phyloP scores from a whole-genome alignment of 805 yeast genomes.

The Deakozyma indianensis region DNA sequence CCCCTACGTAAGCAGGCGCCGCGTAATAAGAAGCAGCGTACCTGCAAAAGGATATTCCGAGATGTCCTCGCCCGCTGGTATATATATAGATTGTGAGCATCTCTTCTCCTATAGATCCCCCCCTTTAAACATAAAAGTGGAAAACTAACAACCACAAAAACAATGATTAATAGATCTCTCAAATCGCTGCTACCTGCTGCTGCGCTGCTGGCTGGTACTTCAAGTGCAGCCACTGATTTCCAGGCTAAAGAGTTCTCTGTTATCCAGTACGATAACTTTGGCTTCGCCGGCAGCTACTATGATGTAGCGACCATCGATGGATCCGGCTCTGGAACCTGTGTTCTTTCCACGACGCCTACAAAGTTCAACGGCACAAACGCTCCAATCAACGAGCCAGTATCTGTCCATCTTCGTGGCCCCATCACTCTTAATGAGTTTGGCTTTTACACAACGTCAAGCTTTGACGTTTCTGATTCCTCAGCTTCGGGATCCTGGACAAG shows the following conservation, averaged over 20 bases:
- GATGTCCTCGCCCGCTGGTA: too few species aligned
- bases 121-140: too few species aligned
- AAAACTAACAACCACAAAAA: too few species aligned
- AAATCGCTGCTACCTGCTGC: too few species aligned
- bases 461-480: constrained; percentile 25
- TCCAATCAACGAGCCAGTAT: constrained; percentile 76
- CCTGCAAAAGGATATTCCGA: too few species aligned
- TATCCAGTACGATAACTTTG: constrained; percentile 53
- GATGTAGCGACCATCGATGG: constrained; percentile 74
- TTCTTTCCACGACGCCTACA: constrained; percentile 39
- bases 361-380: constrained; percentile 62
- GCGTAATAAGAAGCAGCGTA: too few species aligned
- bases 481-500: constrained; percentile 54
- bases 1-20: too few species aligned
- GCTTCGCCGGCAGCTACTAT: constrained; percentile 70
- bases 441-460: constrained; percentile 52
- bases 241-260: background rate
- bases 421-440: constrained; percentile 68
- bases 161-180: too few species aligned
- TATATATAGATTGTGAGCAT: too few species aligned
- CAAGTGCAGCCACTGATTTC: background rate
- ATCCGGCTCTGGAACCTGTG: constrained; percentile 51
- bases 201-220: background rate
- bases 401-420: constrained; percentile 88
- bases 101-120: too few species aligned